phyloP scores from a whole-genome alignment of 2,329 filamentous ascomycete species.

The Penicillium fuscoglaucum region DNA sequence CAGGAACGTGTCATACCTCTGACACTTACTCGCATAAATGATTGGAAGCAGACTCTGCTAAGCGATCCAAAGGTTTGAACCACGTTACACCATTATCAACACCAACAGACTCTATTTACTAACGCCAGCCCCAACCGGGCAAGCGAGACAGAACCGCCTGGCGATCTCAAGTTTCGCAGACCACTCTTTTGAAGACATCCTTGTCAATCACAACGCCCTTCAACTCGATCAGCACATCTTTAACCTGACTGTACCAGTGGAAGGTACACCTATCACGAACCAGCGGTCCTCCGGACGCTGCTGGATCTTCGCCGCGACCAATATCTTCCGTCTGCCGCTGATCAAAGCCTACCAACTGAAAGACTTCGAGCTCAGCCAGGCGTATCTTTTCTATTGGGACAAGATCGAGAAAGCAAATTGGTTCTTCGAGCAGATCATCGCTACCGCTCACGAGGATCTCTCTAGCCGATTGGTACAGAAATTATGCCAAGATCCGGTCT shows the following conservation, averaged over 20 bases:
- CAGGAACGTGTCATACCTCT: not conserved
- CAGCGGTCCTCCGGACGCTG: not conserved
- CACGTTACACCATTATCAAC: not conserved
- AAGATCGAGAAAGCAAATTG: not conserved
- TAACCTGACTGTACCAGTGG: not conserved
- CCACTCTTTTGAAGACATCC: not conserved
- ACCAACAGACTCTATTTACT: not conserved
- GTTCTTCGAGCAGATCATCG: not conserved
- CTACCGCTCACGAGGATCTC: not conserved
- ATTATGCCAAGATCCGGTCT: not conserved
- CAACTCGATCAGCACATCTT: not conserved
- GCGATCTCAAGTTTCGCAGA: not conserved
- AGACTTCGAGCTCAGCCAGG: not conserved
- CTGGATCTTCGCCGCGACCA: not conserved
- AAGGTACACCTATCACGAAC: not conserved
- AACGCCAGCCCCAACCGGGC: not conserved
- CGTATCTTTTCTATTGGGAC: not conserved
- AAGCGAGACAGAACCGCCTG: not conserved
- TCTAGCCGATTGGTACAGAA: not conserved
- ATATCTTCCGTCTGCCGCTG: not conserved
- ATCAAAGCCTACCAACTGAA: not conserved
- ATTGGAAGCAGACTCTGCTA: not conserved
- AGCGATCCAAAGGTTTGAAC: not conserved
- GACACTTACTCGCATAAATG: not conserved
- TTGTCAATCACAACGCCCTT: not conserved